These are phyloP conservation scores for Leucaena leucocephala DNA, from an alignment of 306 rosid genomes.

Conservation along the genomic window DNA sequence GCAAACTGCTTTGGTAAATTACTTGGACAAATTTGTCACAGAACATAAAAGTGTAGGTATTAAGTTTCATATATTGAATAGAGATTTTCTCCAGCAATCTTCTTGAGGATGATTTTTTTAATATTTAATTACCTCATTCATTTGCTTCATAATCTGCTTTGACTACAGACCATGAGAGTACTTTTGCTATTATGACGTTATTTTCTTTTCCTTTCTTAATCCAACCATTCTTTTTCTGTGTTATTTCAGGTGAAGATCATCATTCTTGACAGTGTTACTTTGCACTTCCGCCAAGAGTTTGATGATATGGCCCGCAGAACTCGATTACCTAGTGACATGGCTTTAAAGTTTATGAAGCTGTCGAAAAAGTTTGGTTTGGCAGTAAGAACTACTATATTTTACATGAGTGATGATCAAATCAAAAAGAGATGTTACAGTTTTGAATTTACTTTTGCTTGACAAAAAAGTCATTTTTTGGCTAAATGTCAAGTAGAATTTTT, in stretches of 20 bases:
- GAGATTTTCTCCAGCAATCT: neutral
- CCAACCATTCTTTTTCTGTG: neutral
- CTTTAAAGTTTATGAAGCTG: slow-evolving; percentile 89
- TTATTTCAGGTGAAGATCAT: slow-evolving; percentile 74
- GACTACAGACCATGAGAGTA: slow-evolving; percentile 9
- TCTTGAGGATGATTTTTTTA: slow-evolving; percentile 14
- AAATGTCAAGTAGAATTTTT: neutral
- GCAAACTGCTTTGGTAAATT: slow-evolving; percentile 83
- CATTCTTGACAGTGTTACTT: slow-evolving; percentile 87
- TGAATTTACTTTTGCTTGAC: slow-evolving; percentile 3
- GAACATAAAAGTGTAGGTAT: slow-evolving; percentile 85
- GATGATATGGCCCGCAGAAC: slow-evolving; percentile 89
- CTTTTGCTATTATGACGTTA: neutral
- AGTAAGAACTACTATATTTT: slow-evolving; percentile 57
- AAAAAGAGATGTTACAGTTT: neutral
- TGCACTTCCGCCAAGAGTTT: slow-evolving; percentile 94
- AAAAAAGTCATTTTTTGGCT: neutral
- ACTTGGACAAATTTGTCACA: slow-evolving; percentile 77
- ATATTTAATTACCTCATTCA: slow-evolving; percentile 5
- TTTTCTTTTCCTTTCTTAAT: slow-evolving; percentile 6
- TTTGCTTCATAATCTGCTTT: neutral
- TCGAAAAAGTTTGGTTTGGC: slow-evolving; percentile 65
- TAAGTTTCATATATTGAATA: slow-evolving; percentile 23
- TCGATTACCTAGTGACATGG: slow-evolving; percentile 82
- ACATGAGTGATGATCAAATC: neutral